Conservation (phyloP, 2,329 filamentous ascomycete genomes). For the Coleophoma cylindrospora region DNA sequence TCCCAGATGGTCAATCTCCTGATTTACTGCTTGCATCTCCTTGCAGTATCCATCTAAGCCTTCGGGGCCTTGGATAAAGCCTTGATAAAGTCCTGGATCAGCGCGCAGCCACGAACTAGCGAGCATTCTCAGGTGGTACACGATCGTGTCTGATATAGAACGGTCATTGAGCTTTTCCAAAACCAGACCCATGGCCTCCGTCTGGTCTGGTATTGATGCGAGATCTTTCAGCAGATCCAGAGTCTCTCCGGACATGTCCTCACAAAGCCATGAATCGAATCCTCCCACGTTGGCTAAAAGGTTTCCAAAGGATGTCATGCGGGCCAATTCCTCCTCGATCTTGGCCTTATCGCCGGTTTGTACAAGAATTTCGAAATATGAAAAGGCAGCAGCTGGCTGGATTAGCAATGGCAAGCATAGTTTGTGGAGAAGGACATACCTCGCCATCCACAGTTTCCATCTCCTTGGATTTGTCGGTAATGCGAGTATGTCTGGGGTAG, state of each 20-base stretch:
- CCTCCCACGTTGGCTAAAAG: conserved; percentile 69
- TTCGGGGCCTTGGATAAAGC: conserved; percentile 59
- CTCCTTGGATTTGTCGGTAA: conserved; percentile 82
- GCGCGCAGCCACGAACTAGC: conserved; percentile 81
- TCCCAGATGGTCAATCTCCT: conserved; percentile 89
- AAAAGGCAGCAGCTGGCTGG: conserved; percentile 75
- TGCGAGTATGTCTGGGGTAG: conserved; percentile 80
- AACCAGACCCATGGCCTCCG: conserved; percentile 52
- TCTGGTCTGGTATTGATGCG: conserved; percentile 40
- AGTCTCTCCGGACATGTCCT: conserved; percentile 79
- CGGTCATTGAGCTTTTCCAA: conserved; percentile 69
- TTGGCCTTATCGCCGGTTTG: conserved; percentile 58
- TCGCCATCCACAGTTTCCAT: conserved; percentile 97
- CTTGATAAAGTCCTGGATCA: conserved; percentile 62
- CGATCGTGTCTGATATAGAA: conserved; percentile 64
- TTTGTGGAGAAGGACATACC: conserved; percentile 56
- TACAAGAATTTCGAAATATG: conserved; percentile 84
- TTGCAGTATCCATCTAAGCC: conserved; percentile 65
- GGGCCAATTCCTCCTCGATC: conserved; percentile 65
- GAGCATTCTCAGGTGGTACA: conserved; percentile 80
- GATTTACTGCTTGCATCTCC: conserved; percentile 62
- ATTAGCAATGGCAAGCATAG: conserved; percentile 12
- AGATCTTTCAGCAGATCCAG: conserved; percentile 63
- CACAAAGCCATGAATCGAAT: conserved; percentile 64
- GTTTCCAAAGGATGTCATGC: conserved; percentile 67